A percentile compares a stretch with the other conserved stretches of the same genome.
phyloP scores from a whole-genome alignment of 2,329 filamentous ascomycete genomes.

The Trichoderma cornu-damae region DNA sequence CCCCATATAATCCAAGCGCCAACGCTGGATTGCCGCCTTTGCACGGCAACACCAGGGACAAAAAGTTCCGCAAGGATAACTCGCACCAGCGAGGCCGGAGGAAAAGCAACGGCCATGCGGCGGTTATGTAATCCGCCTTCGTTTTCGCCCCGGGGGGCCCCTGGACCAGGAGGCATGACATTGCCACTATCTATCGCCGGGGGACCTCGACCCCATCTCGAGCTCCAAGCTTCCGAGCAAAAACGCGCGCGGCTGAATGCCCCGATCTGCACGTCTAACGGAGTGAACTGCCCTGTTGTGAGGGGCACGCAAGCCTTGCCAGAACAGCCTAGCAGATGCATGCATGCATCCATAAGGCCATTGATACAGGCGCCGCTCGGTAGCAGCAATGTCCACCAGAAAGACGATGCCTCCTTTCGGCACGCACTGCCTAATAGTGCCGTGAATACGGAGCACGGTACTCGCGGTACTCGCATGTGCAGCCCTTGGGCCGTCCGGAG shows the following conservation, averaged over 20 bases:
- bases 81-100: background rate
- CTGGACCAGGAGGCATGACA: slow-evolving; percentile 4
- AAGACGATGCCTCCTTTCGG: background rate
- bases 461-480: background rate
- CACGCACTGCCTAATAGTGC: background rate
- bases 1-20: background rate
- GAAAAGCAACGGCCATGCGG: background rate
- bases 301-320: slow-evolving; percentile 4
- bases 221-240: slow-evolving; percentile 9
- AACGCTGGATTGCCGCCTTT: background rate
- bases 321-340: background rate
- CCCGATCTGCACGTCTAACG: slow-evolving; percentile 13
- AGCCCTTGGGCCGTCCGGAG: background rate
- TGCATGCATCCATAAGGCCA: slow-evolving; percentile 5
- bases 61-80: no score
- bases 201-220: background rate
- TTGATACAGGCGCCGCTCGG: no score
- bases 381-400: slow-evolving; percentile 4
- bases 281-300: background rate
- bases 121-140: slow-evolving; percentile 6
- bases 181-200: slow-evolving; percentile 10
- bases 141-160: slow-evolving; percentile 1
- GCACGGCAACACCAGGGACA: no score
- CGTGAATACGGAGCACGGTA: background rate
- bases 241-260: slow-evolving; percentile 9